Evolutionary conservation across 208 protist genomes (phyloP).

Genomic region (Vickermania ingenoplastis): DNA sequence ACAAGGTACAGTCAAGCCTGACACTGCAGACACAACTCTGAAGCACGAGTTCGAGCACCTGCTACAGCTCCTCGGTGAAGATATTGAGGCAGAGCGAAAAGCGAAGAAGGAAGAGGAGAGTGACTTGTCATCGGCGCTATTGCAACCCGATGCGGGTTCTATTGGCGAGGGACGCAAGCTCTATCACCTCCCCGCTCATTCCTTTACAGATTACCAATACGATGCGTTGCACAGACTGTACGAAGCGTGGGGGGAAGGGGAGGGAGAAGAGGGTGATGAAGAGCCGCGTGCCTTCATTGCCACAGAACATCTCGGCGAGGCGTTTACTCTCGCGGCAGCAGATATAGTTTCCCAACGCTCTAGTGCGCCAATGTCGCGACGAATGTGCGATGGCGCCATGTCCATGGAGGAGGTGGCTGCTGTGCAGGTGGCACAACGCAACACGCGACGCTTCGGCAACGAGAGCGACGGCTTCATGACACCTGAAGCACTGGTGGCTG

Average conservation of each 20-base stretch:
- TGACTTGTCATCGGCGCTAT: not conserved
- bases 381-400: constrained; percentile 26
- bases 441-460: not conserved
- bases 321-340: constrained; percentile 26
- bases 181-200: constrained; percentile 11
- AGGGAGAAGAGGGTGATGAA: constrained; percentile 8
- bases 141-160: not conserved
- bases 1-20: not conserved
- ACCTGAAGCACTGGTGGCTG: constrained; percentile 19
- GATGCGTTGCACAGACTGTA: constrained; percentile 60
- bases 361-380: not conserved
- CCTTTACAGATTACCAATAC: constrained; percentile 48
- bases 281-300: constrained; percentile 44
- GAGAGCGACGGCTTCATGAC: not conserved
- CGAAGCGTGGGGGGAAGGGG: constrained; percentile 21
- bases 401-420: constrained; percentile 48
- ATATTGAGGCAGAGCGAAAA: constrained; percentile 6
- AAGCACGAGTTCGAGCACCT: constrained; percentile 8
- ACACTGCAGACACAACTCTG: not conserved
- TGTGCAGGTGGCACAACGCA: not conserved
- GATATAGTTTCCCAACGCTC: not conserved
- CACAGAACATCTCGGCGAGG: constrained; percentile 46
- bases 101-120: not conserved
- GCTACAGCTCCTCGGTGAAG: constrained; percentile 9
- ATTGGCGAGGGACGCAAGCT: not conserved